Percentiles rank a stretch among this genome's conserved stretches.
Conservation (phyloP, 148 eudicot species). For the Spergularia marina region DNA sequence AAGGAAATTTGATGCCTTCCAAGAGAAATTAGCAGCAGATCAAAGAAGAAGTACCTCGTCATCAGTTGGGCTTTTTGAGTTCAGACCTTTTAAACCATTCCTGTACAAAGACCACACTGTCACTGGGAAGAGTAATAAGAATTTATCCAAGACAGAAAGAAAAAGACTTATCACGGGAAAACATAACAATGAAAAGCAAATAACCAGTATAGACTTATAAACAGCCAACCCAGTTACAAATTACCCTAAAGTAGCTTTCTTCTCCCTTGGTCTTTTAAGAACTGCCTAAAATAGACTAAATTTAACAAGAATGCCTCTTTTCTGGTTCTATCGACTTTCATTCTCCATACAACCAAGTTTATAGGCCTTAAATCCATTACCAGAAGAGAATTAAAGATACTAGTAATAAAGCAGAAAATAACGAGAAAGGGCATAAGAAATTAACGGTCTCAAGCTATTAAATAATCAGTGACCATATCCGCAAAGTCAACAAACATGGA, state of each 20-base stretch:
- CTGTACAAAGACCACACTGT: constrained; percentile 21
- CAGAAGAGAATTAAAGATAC: background rate
- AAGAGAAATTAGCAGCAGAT: background rate
- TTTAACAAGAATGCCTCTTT: background rate
- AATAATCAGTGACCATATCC: background rate
- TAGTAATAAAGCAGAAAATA: background rate
- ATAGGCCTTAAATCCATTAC: background rate
- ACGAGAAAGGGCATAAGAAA: background rate
- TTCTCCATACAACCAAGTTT: background rate
- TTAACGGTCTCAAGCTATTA: background rate
- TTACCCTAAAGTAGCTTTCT: background rate
- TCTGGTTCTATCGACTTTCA: background rate
- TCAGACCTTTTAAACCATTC: constrained; percentile 19
- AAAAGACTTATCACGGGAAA: background rate
- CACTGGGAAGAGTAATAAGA: background rate
- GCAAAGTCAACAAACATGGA: no score
- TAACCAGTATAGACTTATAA: background rate
- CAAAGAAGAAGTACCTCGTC: constrained; percentile 31
- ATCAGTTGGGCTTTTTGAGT: constrained; percentile 12
- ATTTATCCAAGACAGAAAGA: background rate
- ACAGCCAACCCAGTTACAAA: background rate
- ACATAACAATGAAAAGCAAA: background rate
- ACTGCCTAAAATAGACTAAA: background rate
- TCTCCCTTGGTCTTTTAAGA: background rate
- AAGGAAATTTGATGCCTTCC: background rate